These are phyloP conservation scores for Leptographium flavum DNA, from an alignment of 2,329 filamentous ascomycete genomes.

Conservation along the genomic window DNA sequence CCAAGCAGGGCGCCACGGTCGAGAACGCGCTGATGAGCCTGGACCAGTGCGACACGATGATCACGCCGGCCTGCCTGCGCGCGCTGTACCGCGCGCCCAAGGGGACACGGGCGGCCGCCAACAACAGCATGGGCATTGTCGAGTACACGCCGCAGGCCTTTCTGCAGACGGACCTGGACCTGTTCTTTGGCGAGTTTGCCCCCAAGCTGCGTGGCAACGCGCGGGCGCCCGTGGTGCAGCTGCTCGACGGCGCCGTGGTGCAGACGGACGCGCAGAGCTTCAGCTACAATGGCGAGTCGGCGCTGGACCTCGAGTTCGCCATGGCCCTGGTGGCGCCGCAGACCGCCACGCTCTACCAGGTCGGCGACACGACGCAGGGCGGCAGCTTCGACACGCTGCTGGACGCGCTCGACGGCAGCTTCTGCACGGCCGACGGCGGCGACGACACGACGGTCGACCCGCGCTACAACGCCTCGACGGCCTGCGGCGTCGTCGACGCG, in stretches of 20 bases:
- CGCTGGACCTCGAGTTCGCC: slow-evolving; percentile 24
- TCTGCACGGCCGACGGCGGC: slow-evolving; percentile 27
- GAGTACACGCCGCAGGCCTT: slow-evolving; percentile 41
- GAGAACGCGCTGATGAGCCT: slow-evolving; percentile 18
- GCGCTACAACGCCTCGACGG: slow-evolving; percentile 22
- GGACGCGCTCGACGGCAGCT: slow-evolving; percentile 30
- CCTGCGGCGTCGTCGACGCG: slow-evolving; percentile 27
- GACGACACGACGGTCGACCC: slow-evolving; percentile 22
- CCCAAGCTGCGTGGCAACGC: slow-evolving; percentile 23
- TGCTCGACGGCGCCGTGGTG: slow-evolving; percentile 21
- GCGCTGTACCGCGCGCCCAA: slow-evolving; percentile 31
- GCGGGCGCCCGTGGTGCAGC: slow-evolving; percentile 23
- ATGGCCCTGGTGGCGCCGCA: slow-evolving; percentile 34
- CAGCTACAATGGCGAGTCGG: slow-evolving; percentile 24
- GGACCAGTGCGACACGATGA: slow-evolving; percentile 33
- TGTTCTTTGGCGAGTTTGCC: slow-evolving; percentile 31
- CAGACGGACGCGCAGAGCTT: slow-evolving; percentile 21
- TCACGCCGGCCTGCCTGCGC: slow-evolving; percentile 41
- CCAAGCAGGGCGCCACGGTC: slow-evolving; percentile 18
- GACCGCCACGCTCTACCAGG: slow-evolving; percentile 32
- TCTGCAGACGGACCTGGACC: slow-evolving; percentile 31
- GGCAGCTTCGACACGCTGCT: slow-evolving; percentile 18
- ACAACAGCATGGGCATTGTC: slow-evolving; percentile 39
- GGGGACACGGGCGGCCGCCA: slow-evolving; percentile 17
- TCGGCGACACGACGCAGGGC: slow-evolving; percentile 22